A percentile compares a stretch with the other conserved stretches of the same genome.
These are phyloP conservation scores for Penicillium sp. DNA, from an alignment of 2,329 filamentous ascomycete genomes.

Conservation along the genomic window DNA sequence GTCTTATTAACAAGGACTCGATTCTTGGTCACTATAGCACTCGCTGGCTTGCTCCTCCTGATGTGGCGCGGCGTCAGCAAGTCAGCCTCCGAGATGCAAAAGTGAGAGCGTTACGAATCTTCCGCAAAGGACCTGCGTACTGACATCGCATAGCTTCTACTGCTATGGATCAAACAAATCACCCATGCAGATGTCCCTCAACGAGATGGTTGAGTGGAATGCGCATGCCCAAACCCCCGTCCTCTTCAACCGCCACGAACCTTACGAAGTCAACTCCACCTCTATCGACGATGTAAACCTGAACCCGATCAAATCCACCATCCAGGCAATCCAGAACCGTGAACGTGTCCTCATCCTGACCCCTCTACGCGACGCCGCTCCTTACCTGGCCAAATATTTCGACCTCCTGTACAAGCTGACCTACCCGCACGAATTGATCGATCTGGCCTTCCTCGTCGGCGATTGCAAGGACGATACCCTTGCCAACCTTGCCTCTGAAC, in stretches of 20 bases:
- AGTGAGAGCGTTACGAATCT: constrained; percentile 56
- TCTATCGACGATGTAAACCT: constrained; percentile 81
- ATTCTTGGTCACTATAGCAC: constrained; percentile 71
- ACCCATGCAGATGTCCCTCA: constrained; percentile 92
- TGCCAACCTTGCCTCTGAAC: constrained; percentile 78
- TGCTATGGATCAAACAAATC: constrained; percentile 94
- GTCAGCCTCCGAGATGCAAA: constrained; percentile 86
- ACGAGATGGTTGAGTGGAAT: constrained; percentile 89
- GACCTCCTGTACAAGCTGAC: constrained; percentile 86
- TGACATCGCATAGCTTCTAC: constrained; percentile 70
- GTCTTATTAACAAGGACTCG: constrained; percentile 74
- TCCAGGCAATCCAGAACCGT: constrained; percentile 74
- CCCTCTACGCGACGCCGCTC: constrained; percentile 84
- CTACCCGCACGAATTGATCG: constrained; percentile 93
- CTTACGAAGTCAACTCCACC: constrained; percentile 78
- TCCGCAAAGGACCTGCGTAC: neutral
- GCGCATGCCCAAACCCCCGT: constrained; percentile 88
- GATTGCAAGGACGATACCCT: constrained; percentile 91
- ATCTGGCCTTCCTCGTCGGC: constrained; percentile 90
- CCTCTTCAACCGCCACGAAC: constrained; percentile 91
- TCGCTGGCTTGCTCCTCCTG: constrained; percentile 72
- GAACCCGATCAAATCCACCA: constrained; percentile 79
- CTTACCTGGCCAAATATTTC: constrained; percentile 85
- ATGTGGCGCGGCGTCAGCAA: constrained; percentile 84
- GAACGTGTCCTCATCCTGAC: constrained; percentile 91